These are phyloP conservation scores for Phaeophleospora eucalypticola DNA, from an alignment of 2,329 filamentous ascomycete species.

Conservation along the genomic window DNA sequence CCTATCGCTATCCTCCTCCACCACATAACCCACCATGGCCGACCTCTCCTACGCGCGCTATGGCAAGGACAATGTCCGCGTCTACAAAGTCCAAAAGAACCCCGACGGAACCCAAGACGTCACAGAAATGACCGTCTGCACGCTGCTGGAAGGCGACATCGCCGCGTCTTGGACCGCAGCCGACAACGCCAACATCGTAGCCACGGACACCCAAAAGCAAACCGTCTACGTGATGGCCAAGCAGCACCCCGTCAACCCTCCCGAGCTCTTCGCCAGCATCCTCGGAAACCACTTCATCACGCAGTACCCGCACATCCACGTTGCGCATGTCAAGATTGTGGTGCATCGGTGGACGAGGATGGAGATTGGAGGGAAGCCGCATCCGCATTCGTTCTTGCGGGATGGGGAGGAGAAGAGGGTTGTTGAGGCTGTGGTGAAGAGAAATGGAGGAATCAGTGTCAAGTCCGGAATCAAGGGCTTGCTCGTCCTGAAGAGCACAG, in stretches of 20 bases:
- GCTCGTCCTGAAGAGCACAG: conserved; percentile 91
- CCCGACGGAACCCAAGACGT: conserved; percentile 76
- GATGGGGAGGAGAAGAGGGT: conserved; percentile 85
- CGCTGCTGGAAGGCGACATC: conserved; percentile 88
- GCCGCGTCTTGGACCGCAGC: conserved; percentile 83
- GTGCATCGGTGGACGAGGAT: conserved; percentile 92
- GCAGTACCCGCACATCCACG: conserved; percentile 82
- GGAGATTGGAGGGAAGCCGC: conserved; percentile 77
- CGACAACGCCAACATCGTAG: conserved; percentile 92
- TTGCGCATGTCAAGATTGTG: conserved; percentile 73
- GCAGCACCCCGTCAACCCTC: conserved; percentile 84
- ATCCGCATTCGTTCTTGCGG: conserved; percentile 91
- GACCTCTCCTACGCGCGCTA: conserved; percentile 62
- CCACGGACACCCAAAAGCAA: conserved; percentile 98
- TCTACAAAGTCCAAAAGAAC: conserved; percentile 90
- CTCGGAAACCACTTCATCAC: conserved; percentile 85
- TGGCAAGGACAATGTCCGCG: conserved; percentile 96
- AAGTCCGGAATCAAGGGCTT: conserved; percentile 70
- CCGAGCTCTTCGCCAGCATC: conserved; percentile 83
- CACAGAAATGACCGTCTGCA: conserved; percentile 91
- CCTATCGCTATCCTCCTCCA: neutral
- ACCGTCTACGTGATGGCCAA: conserved; percentile 86
- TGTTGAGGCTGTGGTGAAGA: conserved; percentile 68
- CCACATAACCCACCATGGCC: conserved; percentile 37
- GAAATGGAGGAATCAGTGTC: conserved; percentile 66